phyloP scores from a whole-genome alignment of 192 early-diverging fungal genomes.

The Gonapodya prolifera region DNA sequence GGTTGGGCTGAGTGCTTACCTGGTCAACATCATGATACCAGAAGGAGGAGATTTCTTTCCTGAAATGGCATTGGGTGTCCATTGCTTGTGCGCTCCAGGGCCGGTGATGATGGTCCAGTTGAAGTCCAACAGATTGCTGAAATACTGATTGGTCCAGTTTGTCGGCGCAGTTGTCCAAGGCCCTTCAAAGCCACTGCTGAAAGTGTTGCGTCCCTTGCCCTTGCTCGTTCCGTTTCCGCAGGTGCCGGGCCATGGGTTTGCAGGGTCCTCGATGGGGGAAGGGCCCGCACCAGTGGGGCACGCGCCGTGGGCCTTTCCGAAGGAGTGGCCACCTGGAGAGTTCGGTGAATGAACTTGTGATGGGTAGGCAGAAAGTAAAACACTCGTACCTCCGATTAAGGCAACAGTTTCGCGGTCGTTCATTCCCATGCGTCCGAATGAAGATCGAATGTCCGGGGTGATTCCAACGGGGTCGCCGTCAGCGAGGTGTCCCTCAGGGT shows the following conservation, averaged over 20 bases:
- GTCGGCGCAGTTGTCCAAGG: conserved; percentile 1
- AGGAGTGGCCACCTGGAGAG: neutral
- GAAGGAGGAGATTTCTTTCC: conserved; percentile 6
- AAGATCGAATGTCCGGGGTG: neutral
- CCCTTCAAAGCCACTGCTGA: conserved; percentile 13
- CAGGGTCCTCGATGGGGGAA: conserved; percentile 7
- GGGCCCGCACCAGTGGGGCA: conserved; percentile 7
- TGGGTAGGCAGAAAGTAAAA: too few relatives aligned
- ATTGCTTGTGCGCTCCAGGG: conserved; percentile 16
- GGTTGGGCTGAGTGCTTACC: too few relatives aligned
- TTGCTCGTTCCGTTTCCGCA: conserved; percentile 12
- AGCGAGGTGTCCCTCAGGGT: neutral
- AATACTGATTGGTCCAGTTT: neutral
- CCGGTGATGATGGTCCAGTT: conserved; percentile 15
- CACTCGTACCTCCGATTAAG: neutral
- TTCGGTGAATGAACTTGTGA: too few relatives aligned
- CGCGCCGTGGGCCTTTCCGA: conserved; percentile 2
- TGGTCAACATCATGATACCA: too few relatives aligned
- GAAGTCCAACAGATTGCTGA: conserved; percentile 10
- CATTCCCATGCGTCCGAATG: conserved; percentile 1
- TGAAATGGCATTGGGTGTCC: conserved; percentile 4
- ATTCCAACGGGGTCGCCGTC: neutral
- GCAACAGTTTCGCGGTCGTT: conserved; percentile 2
- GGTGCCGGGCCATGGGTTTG: conserved; percentile 12
- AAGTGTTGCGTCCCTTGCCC: conserved; percentile 19